A percentile compares a stretch with the other conserved stretches of the same genome.
phyloP scores from a whole-genome alignment of 2,329 filamentous ascomycete genomes.

The Phialemoniopsis sp. region DNA sequence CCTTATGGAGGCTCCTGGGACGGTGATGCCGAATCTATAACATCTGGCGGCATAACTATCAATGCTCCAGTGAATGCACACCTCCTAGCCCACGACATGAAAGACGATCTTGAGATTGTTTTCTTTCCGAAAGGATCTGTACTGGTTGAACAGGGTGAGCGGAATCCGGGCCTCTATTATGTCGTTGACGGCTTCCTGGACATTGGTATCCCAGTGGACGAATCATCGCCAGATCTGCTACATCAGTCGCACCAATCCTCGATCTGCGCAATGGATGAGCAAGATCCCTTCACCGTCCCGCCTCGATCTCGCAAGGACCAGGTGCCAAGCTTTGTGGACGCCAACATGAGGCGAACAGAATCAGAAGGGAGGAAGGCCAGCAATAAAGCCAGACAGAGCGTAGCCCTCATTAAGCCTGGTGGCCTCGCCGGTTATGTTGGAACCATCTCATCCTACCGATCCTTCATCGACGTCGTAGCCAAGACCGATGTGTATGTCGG shows the following conservation, averaged over 20 bases:
- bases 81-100: slow-evolving; percentile 71
- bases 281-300: slow-evolving; percentile 15
- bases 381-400: slow-evolving; percentile 55
- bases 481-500: slow-evolving; percentile 99
- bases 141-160: slow-evolving; percentile 91
- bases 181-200: slow-evolving; percentile 96
- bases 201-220: slow-evolving; percentile 75
- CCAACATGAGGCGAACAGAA: not conserved
- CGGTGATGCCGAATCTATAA: slow-evolving; percentile 81
- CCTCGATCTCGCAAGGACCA: slow-evolving; percentile 18
- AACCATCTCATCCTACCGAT: slow-evolving; percentile 89
- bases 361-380: slow-evolving; percentile 38
- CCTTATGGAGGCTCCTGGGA: slow-evolving; percentile 74
- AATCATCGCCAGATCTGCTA: slow-evolving; percentile 24
- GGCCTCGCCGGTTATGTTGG: slow-evolving; percentile 92
- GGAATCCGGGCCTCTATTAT: slow-evolving; percentile 96
- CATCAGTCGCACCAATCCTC: slow-evolving; percentile 11
- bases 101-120: slow-evolving; percentile 92
- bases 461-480: slow-evolving; percentile 92
- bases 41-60: slow-evolving; percentile 56
- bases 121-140: slow-evolving; percentile 95
- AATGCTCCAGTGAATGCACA: slow-evolving; percentile 62
- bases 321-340: slow-evolving; percentile 16
- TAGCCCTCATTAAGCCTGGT: slow-evolving; percentile 91
- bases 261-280: slow-evolving; percentile 26